Percentiles rank a stretch among this genome's conserved stretches.
These are phyloP conservation scores for Candida cerambycidarum DNA, from an alignment of 805 yeast genomes.

Conservation along the genomic window DNA sequence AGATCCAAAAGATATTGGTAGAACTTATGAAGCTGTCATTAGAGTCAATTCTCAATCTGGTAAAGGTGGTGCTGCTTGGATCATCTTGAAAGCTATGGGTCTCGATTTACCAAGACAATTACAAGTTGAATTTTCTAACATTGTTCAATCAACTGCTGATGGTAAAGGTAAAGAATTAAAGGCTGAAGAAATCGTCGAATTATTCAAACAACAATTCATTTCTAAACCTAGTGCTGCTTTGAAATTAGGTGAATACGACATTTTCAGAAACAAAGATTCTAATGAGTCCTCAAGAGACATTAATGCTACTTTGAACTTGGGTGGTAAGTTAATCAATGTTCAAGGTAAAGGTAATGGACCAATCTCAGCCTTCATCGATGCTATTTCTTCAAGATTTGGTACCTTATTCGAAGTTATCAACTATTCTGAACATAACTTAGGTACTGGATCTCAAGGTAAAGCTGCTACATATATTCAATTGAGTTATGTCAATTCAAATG, in stretches of 20 bases:
- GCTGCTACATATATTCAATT: constrained; percentile 76
- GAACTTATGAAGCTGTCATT: constrained; percentile 79
- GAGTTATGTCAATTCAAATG: constrained; percentile 36
- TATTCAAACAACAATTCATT: constrained; percentile 59
- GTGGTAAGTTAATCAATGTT: constrained; percentile 25
- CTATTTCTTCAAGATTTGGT: constrained; percentile 53
- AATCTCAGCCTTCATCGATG: constrained; percentile 69
- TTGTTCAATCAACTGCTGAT: constrained; percentile 68
- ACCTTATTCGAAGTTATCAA: constrained; percentile 60
- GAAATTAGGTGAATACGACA: constrained; percentile 47
- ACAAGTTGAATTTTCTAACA: constrained; percentile 65
- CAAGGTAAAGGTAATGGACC: constrained; percentile 77
- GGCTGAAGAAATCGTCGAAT: constrained; percentile 58
- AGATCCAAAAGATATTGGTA: constrained; percentile 79
- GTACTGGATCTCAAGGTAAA: constrained; percentile 66
- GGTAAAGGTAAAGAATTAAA: constrained; percentile 66
- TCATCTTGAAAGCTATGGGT: constrained; percentile 66
- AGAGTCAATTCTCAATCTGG: constrained; percentile 87
- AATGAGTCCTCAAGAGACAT: constrained; percentile 47
- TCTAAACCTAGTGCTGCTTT: constrained; percentile 25
- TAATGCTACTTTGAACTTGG: constrained; percentile 33
- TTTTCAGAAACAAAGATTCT: constrained; percentile 32
- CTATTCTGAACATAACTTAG: constrained; percentile 73
- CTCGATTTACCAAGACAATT: constrained; percentile 70
- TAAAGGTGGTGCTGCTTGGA: constrained; percentile 88